Conservation (phyloP, 2,329 filamentous ascomycete species). For the Pseudocercospora fijiensis region DNA sequence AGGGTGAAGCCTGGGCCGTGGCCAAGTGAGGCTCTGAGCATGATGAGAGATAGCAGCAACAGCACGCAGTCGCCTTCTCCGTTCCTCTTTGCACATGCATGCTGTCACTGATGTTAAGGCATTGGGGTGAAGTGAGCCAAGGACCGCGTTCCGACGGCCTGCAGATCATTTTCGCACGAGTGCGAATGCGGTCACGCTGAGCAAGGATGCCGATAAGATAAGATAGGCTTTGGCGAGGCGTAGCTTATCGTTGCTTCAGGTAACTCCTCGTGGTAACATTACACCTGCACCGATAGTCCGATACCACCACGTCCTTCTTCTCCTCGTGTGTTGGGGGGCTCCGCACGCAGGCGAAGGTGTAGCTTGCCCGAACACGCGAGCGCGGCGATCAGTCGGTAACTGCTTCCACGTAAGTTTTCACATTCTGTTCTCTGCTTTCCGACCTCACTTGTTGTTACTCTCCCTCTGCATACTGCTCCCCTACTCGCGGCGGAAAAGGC, state of each 20-base stretch:
- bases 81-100: neutral
- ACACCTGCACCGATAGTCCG: neutral
- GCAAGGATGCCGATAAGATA: conserved; percentile 10
- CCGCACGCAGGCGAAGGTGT: neutral
- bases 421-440: neutral
- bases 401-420: neutral
- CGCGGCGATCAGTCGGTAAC: neutral
- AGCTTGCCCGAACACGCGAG: neutral
- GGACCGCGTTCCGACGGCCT: neutral
- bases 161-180: neutral
- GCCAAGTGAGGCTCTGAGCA: neutral
- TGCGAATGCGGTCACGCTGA: neutral
- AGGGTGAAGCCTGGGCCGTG: conserved; percentile 37
- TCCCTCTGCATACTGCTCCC: neutral
- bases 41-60: neutral
- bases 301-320: neutral
- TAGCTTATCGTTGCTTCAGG: conserved; percentile 7
- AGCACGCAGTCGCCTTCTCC: neutral
- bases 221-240: neutral
- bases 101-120: neutral
- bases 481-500: neutral
- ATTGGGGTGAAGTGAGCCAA: neutral
- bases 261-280: neutral
- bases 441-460: neutral
- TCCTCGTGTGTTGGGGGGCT: neutral